phyloP scores from a whole-genome alignment of 306 rosid species.

The Trifolium fragiferum region DNA sequence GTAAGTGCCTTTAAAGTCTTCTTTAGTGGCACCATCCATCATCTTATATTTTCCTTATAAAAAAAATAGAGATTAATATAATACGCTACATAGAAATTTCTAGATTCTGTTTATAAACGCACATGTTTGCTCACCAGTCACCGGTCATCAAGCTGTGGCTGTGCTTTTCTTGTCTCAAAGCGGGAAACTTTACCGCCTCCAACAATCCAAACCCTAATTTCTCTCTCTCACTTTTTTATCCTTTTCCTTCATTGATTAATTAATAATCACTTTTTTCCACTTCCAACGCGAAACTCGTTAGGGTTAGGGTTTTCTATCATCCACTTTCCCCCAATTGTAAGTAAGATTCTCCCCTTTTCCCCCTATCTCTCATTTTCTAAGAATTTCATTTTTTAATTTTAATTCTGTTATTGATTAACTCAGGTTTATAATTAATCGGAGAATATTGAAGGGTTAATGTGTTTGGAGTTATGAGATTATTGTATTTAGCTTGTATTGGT shows the following conservation, averaged over 20 bases:
- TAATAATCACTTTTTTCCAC: background rate
- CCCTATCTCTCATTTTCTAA: too few species aligned
- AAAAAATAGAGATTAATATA: too few species aligned
- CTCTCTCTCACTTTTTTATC: background rate
- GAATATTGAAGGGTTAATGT: slow-evolving; percentile 44
- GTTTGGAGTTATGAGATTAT: slow-evolving; percentile 69
- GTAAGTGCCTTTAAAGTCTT: too few species aligned
- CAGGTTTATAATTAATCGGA: background rate
- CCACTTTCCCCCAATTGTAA: slow-evolving; percentile 37
- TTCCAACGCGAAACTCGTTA: background rate
- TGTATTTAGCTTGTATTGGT: slow-evolving; percentile 44
- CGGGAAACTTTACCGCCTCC: background rate
- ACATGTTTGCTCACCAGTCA: background rate
- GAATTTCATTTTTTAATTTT: background rate
- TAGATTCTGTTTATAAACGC: background rate
- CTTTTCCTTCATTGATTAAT: background rate
- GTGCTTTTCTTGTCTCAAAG: background rate
- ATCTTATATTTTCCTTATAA: too few species aligned
- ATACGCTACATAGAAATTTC: background rate
- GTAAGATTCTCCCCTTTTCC: background rate
- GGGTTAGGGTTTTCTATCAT: slow-evolving; percentile 45
- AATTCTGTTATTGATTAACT: background rate
- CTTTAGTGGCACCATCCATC: too few species aligned
- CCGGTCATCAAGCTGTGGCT: background rate
- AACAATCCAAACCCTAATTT: background rate